These are phyloP conservation scores for Fusarium devonianum DNA, from an alignment of 2,329 filamentous ascomycete genomes.

Conservation along the genomic window DNA sequence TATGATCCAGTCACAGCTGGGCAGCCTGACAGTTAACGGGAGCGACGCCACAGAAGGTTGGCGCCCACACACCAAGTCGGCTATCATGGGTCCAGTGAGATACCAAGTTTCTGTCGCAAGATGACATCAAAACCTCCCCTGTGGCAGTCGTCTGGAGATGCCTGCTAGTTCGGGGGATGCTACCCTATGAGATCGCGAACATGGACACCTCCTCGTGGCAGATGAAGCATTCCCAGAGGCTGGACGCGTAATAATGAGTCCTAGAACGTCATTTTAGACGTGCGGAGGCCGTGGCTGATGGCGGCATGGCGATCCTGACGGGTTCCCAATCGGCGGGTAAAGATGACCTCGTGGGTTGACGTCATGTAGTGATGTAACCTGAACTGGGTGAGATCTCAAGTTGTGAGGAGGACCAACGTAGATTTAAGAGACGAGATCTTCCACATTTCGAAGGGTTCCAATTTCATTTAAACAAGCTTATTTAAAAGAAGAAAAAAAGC, in stretches of 20 bases:
- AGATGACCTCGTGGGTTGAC: conserved; percentile 30
- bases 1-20: conserved; percentile 23
- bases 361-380: conserved; percentile 32
- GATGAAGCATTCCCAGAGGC: conserved; percentile 9
- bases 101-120: not conserved
- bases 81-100: conserved; percentile 21
- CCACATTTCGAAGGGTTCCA: too few species aligned
- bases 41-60: conserved; percentile 12
- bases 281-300: conserved; percentile 27
- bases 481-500: too few species aligned
- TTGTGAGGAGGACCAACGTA: not conserved
- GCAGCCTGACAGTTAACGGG: conserved; percentile 25
- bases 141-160: conserved; percentile 10
- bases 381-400: conserved; percentile 25
- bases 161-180: conserved; percentile 13
- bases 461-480: too few species aligned
- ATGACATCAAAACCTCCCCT: conserved; percentile 29
- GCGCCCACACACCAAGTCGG: too few species aligned
- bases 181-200: conserved; percentile 19
- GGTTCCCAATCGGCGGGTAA: conserved; percentile 11
- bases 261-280: conserved; percentile 36
- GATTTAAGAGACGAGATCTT: conserved; percentile 20
- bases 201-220: conserved; percentile 10
- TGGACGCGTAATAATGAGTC: conserved; percentile 30
- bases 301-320: conserved; percentile 15